Base-by-base conservation (phyloP, 768 basidiomycete genomes). In the Boletus patriciae region DNA sequence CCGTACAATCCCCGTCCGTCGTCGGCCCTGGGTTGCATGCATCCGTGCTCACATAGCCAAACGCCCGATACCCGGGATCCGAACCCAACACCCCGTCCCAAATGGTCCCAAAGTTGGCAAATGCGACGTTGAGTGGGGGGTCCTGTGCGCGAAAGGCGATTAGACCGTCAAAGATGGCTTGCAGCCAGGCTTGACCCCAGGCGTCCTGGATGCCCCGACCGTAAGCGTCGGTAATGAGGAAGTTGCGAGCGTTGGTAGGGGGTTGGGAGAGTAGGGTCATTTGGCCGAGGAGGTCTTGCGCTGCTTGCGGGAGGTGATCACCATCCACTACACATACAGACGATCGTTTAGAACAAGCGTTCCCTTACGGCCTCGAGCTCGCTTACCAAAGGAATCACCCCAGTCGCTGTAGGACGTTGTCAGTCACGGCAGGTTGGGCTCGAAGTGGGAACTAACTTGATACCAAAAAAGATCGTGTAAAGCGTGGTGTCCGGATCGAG, bases 391-490 rank as follows among this genome's bases (percentile, higher is more conserved):
- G 0, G 80, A 78, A 33, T 77, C 78, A 18, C 69, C 63, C 66
- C 74, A 78, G 55, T 81, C 79, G 52, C 80, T 81, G 56, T 31
- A 19, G 27, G 27, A 33, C 5, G 11, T 27, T 3, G 47, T 65
- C 38, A 64, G 57, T 50, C 47, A 52, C 34, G 1, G 29, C 8
- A 9, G 6, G 6, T 42, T n/a, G 42, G 8, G 31, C 4, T 50
- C 37, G 5, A 33, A 21, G 43, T 27, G n/a, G 12, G 18, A 15
- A 18, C 78, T 51, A 52, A 80, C 80, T 81, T 83, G 53, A 82
- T 83, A 11, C 82, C 82, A 56, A 83, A 82, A 63, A 83, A 83
- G 10, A 80, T 62, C 2, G 75, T 74, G 51, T 81, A 83, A 8
- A 83, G 67, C 4, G 82, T 82, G 3, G 78, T 79, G 2, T 70